phyloP scores from a whole-genome alignment of 164 flowering plant genomes.

The Annona cherimola region DNA sequence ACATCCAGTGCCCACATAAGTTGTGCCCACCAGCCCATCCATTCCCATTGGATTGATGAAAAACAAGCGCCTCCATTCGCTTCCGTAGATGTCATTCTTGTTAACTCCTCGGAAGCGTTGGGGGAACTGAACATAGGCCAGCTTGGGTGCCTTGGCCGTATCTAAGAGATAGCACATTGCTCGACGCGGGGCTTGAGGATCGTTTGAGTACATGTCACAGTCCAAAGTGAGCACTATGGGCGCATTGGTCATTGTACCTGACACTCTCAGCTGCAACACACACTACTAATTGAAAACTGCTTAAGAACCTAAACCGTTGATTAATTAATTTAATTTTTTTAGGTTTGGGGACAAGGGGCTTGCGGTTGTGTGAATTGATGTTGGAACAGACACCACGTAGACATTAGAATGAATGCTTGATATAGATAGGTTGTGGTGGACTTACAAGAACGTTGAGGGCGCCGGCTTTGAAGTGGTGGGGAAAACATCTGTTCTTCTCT shows the following conservation, averaged over 20 bases:
- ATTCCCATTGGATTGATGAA: conserved; percentile 40
- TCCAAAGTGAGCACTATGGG: conserved; percentile 51
- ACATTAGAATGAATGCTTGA: too few species aligned
- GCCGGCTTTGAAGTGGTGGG: conserved; percentile 81
- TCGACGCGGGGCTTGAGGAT: conserved; percentile 42
- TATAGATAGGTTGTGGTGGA: not conserved
- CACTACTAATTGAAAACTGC: too few species aligned
- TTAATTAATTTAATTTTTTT: too few species aligned
- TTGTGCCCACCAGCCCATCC: conserved; percentile 49
- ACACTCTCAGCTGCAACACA: conserved; percentile 47
- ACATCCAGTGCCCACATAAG: conserved; percentile 54
- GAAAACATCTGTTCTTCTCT: conserved; percentile 44
- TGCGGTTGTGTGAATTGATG: too few species aligned
- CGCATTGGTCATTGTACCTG: conserved; percentile 49
- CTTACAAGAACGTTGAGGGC: conserved; percentile 79
- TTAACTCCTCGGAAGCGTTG: conserved; percentile 43
- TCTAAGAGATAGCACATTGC: conserved; percentile 48
- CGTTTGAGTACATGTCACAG: conserved; percentile 64
- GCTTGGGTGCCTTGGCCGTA: conserved; percentile 13
- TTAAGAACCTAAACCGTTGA: too few species aligned
- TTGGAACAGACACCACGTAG: too few species aligned
- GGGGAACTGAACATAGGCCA: conserved; percentile 58
- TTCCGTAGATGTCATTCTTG: conserved; percentile 39
- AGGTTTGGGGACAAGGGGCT: too few species aligned
- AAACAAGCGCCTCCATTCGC: conserved; percentile 27